Evolutionary conservation across 2,329 filamentous ascomycete genomes (phyloP), one percentile per base, ranked within the genome.

Genomic region (Calonectria henricotiae): DNA sequence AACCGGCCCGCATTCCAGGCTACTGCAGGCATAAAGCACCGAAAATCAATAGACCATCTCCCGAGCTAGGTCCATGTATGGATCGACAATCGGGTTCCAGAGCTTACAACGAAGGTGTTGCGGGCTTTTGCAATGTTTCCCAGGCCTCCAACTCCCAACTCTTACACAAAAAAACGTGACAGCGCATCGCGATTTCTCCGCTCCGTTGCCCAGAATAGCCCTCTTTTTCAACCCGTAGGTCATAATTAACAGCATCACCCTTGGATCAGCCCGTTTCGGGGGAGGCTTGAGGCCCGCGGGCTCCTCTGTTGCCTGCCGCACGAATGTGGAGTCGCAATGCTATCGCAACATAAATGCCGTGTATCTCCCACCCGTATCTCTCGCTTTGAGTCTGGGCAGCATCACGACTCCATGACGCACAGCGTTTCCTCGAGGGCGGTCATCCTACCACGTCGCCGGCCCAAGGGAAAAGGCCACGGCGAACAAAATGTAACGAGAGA

Each of bases 401-500:
- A 58, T 58, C 51, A 58, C 51, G 32, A 58, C 51, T 58, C 37
- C 51, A 58, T 58, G 51, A 58, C 51, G 51, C 51, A 58, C 51
- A 58, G 39, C 12, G 51, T 58, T 27, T 15, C 51, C 32, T 37
- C 51, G 32, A 55, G 51, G 35, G 23, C 35, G 9, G 51, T 37
- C 51, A 55, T 39, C 37, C 51, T 32, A 23, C 30, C n/a, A 13
- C 51, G 51, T 32, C 51, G 51, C 51, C 51, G 51, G 51, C 32
- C 51, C 51, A 58, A 58, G 20, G 51, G 51, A 55, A 39, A 39
- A 12, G 51, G n/a, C 51, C 35, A 39, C 4, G 51, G 51, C 32
- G 51, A 39, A 39, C 27, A 12, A 23, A 58, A 58, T 58, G 51
- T 39, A 58, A 58, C 51, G 51, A 51, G 47, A 25, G 25, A 32